These are phyloP conservation scores for Apiotrichum porosum DNA, from an alignment of 1,284 basidiomycete species.

Conservation along the genomic window DNA sequence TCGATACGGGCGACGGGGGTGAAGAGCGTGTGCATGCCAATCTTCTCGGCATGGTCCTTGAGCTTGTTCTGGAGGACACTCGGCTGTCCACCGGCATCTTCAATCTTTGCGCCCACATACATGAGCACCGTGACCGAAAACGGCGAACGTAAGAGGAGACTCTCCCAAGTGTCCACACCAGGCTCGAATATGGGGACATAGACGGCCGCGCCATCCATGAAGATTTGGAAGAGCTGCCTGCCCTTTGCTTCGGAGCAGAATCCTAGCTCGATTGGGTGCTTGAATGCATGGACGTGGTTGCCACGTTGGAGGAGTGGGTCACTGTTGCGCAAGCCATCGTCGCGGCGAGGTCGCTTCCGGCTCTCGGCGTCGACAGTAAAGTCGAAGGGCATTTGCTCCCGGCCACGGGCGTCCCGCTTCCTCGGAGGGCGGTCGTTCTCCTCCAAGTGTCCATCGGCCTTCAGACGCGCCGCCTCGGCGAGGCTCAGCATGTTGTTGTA, in stretches of 20 bases:
- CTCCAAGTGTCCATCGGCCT: constrained; percentile 27
- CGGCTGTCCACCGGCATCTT: constrained; percentile 65
- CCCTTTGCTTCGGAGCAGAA: constrained; percentile 70
- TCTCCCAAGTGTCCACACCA: constrained; percentile 67
- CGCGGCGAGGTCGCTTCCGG: constrained; percentile 6
- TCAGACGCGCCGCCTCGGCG: constrained; percentile 44
- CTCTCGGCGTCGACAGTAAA: constrained; percentile 5
- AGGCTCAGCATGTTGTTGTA: constrained; percentile 45
- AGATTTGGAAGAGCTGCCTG: constrained; percentile 65
- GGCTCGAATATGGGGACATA: constrained; percentile 80
- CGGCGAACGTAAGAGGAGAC: constrained; percentile 31
- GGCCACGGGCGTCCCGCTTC: background rate
- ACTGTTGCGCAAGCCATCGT: constrained; percentile 19
- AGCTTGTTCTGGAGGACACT: constrained; percentile 39
- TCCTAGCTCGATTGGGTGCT: constrained; percentile 48
- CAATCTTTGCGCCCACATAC: constrained; percentile 75
- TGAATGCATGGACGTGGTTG: constrained; percentile 27
- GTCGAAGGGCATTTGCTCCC: constrained; percentile 10
- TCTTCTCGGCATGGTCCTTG: constrained; percentile 71
- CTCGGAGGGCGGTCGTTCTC: background rate
- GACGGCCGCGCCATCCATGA: constrained; percentile 75
- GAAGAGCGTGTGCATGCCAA: constrained; percentile 78
- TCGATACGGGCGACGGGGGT: constrained; percentile 73
- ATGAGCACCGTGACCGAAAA: constrained; percentile 63
- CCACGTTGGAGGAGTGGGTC: constrained; percentile 29